These are phyloP conservation scores for Catharanthus roseus DNA, from an alignment of 257 asterid species.

Conservation along the genomic window DNA sequence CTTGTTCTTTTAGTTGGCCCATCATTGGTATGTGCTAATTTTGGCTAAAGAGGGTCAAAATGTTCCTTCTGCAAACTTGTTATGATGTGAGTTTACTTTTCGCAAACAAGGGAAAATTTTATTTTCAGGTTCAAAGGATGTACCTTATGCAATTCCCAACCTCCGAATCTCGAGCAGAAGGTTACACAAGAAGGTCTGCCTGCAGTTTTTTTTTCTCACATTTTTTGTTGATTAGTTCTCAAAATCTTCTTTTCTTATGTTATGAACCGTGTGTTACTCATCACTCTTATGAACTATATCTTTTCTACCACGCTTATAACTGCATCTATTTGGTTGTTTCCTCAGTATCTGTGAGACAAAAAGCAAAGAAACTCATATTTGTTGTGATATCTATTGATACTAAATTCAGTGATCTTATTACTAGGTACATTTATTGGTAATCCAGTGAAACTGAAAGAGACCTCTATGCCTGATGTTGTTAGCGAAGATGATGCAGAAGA, in stretches of 20 bases:
- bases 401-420: neutral
- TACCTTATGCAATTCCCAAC: slow-evolving; percentile 15
- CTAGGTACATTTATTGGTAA: slow-evolving; percentile 12
- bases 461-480: slow-evolving; percentile 37
- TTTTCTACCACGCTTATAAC: neutral
- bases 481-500: slow-evolving; percentile 38
- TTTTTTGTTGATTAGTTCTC: neutral
- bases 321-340: neutral
- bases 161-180: slow-evolving; percentile 28
- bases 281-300: neutral
- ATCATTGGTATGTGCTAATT: neutral
- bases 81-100: neutral
- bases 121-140: slow-evolving; percentile 23
- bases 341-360: neutral
- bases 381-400: neutral
- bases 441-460: slow-evolving; percentile 36
- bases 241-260: neutral
- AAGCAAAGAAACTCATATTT: no score
- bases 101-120: neutral
- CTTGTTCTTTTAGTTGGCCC: neutral
- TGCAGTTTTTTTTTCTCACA: neutral
- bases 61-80: neutral
- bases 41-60: neutral
- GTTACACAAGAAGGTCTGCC: slow-evolving; percentile 31
- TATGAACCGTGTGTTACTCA: neutral